Conservation (phyloP, 345 rosid species). For the Rhodomyrtus tomentosa region DNA sequence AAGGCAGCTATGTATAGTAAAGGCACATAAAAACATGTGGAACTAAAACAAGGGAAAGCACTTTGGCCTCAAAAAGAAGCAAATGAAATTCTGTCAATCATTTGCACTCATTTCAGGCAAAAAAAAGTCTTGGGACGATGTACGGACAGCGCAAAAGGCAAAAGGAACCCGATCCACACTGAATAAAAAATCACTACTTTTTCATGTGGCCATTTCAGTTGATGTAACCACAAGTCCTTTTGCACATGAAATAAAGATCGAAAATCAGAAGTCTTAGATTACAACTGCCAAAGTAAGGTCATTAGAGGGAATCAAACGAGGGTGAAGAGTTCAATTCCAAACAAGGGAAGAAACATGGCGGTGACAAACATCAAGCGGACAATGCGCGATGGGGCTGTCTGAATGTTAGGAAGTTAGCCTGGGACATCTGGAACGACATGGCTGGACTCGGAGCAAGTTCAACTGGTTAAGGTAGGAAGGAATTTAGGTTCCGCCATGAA, state of each 20-base stretch:
- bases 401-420: background rate
- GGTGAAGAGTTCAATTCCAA: background rate
- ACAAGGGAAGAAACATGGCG: background rate
- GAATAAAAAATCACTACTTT: background rate
- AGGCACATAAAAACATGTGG: background rate
- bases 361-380: background rate
- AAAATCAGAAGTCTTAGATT: background rate
- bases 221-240: background rate
- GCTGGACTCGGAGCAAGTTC: background rate
- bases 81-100: background rate
- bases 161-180: background rate
- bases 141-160: background rate
- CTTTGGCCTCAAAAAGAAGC: background rate
- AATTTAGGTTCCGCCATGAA: background rate
- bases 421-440: background rate
- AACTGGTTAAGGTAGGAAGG: background rate
- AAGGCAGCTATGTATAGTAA: background rate
- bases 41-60: background rate
- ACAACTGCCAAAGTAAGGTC: background rate
- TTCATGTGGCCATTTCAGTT: background rate
- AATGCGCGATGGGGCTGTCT: background rate
- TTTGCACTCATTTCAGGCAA: background rate
- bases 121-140: background rate
- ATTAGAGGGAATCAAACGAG: background rate
- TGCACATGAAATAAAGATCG: background rate